Evolutionary conservation across 2,329 filamentous ascomycete species (phyloP), one percentile per base, ranked within the genome.

Genomic region (Aspergillus niger): DNA sequence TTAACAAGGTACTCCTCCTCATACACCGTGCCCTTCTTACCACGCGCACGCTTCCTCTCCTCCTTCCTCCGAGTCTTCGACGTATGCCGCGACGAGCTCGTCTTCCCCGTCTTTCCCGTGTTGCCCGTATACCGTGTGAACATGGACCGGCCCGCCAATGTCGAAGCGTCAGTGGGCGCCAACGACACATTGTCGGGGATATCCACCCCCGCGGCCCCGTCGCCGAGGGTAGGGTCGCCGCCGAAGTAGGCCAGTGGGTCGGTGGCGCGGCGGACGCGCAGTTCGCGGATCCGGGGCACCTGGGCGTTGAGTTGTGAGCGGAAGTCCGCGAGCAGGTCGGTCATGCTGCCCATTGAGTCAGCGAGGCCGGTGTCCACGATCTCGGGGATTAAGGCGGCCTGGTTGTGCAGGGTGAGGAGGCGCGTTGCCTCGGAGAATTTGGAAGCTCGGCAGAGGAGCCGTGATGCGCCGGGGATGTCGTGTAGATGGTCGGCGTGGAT

Each of bases 1-100:
- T 93, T 95, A 60, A 97, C 89, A 5, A 99, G 85, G 75, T 99
- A 99, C 76, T 98, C 95, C 73, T 98, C 94, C 76, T 99, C 95
- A 76, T 99, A 99, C 5, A 99, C 91, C 15, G 91, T 97, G 10
- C 95, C 95, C 81, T 98, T 98, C 75, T 97, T 94, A 24, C 95
- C 95, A 7, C 92, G 83, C 0, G 95, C 95, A 15, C 94, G 87
- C 84, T 99, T 99, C 75, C 96, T 88, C 81, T 99, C 95, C 77
- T 99, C 95, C 20, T 92, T 85, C 24, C 89, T 84, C 55, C 92
- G 87, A 72, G 96, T 97, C 82, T 95, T 96, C 72, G 87, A 90
- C 43, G 92, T 97, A 60, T 90, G 90, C 11, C 92, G 85, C 53
- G 2, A 87, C 83, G 20, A 91, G 63, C 58, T 73, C 61, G 63